Base-by-base conservation (phyloP, 2,329 filamentous ascomycete genomes). In the Aspergillus sp. region DNA sequence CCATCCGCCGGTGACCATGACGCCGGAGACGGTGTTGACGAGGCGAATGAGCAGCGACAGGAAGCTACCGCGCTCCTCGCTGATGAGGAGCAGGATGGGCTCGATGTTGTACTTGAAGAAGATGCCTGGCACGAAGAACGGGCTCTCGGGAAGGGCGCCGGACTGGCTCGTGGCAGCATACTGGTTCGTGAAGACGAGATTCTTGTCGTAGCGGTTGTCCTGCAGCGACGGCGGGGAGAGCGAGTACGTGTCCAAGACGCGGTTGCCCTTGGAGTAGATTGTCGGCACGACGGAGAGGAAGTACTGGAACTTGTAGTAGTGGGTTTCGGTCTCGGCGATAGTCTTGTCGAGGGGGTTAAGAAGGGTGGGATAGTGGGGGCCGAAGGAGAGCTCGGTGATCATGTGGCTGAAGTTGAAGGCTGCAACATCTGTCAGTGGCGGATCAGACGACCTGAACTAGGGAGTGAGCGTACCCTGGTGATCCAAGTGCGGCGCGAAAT, bases 61-160 rank as follows among this genome's bases (percentile, higher is more conserved):
- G 53, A 96, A 78, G 41, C 88, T 81, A 52, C 87, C 86, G 66
- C 91, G 85, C 65, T 86, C 85, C 76, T 97, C 93, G 56, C 88
- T 87, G 40, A 99, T 87, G 23, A 88, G 87, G 49, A 99, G 79
- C 70, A 94, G 77, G 64, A 99, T 92, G 1, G 94, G 94, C 78
- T 99, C 94, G 63, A 99, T 97, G 70, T 97, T 93, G 76, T 96
- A 99, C 77, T 97, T 99, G 82, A 99, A 89, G 71, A 97, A 99
- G 57, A 99, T 85, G 29, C 94, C 94, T 0, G 94, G 94, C 1
- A 97, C 83, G 53, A 78, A 76, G 56, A 68, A 64, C 0, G 69
- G 67, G 62, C 79, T 85, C 64, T 95, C 88, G 50, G 80, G 77
- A n/a, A 73, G 57, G 2, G 53, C 40, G 64, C 86, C 84, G 62